Base-by-base conservation (phyloP, 305 asterid genomes). In the Fraxinus angustifolia region DNA sequence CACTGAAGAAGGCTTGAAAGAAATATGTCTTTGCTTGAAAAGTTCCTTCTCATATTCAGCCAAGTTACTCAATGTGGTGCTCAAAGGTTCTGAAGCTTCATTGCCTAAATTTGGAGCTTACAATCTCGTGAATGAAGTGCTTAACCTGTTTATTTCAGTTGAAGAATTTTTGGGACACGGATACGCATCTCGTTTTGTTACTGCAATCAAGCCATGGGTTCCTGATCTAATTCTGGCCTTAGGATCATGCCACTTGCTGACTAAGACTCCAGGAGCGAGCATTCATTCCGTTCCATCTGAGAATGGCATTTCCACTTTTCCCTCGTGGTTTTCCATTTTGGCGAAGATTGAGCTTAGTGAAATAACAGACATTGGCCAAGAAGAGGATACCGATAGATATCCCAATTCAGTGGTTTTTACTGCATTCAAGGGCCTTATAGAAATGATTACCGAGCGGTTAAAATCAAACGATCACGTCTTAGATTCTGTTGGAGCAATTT, bases 31-130 rank as follows among this genome's bases (percentile, higher is more conserved):
- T 30, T 94, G 95, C 86, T 74, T 94, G 82, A 94, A 88, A 88
- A 90, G 97, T 80, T 91, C 95, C 62, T 82, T 94, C 85, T 89
- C 95, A 79, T 96, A 96, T 83, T 91, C 90, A 35, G 93, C 98
- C 86, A 94, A 96, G 92, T 83, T 91, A 80, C 87, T 96, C 56
- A 88, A 85, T 80, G 78, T 82, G 72, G 88, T 87, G 85, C 92
- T 96, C 23, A 90, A 86, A 82, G 42, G 85, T 75, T 82, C 84
- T 62, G 92, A 90, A 82, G 89, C 31, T 68, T 76, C 91, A 70
- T 78, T 79, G 70, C 83, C 87, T 34, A 84, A 76, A 80, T 78
- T 73, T 45, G 88, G 85, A 86, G 84, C 87, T 74, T 84, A 85
- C 79, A 77, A 83, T 82, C 91, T 93, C 62, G 96, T 85, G 76